Conservation (phyloP, 257 asterid genomes). For the Asclepias syriaca region DNA sequence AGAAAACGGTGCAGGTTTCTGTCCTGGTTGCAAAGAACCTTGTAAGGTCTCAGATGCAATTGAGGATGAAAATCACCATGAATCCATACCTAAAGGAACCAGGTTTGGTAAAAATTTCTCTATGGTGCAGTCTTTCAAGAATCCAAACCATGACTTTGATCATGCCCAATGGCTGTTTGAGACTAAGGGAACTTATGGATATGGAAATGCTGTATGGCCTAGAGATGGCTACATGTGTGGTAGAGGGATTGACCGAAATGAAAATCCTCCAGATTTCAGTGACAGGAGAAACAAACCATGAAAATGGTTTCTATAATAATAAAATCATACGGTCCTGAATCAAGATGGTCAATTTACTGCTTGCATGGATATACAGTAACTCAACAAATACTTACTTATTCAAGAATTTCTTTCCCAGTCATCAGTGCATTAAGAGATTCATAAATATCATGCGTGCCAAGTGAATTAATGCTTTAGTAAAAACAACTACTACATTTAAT, state of each 20-base stretch:
- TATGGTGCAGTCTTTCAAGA: conserved; percentile 76
- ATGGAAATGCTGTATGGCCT: conserved; percentile 94
- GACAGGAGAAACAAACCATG: conserved; percentile 76
- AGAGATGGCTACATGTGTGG: conserved; percentile 60
- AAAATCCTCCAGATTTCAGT: conserved; percentile 68
- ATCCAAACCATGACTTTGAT: conserved; percentile 82
- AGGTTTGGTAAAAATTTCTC: no score
- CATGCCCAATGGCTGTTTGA: conserved; percentile 82
- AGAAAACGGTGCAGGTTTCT: no score
- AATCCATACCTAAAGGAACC: no score
- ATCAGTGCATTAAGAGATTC: background rate
- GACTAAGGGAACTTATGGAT: conserved; percentile 96
- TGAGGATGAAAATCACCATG: no score
- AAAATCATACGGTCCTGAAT: background rate
- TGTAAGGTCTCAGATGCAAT: no score
- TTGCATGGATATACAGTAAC: background rate
- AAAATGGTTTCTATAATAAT: background rate
- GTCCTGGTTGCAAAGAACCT: no score
- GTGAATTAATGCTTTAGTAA: background rate
- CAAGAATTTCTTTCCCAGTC: background rate
- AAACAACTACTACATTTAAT: background rate
- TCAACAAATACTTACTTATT: background rate
- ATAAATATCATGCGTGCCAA: background rate
- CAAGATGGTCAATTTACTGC: background rate
- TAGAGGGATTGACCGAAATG: conserved; percentile 48